phyloP scores from a whole-genome alignment of 768 basidiomycete genomes.

The Trametes sanguinea region DNA sequence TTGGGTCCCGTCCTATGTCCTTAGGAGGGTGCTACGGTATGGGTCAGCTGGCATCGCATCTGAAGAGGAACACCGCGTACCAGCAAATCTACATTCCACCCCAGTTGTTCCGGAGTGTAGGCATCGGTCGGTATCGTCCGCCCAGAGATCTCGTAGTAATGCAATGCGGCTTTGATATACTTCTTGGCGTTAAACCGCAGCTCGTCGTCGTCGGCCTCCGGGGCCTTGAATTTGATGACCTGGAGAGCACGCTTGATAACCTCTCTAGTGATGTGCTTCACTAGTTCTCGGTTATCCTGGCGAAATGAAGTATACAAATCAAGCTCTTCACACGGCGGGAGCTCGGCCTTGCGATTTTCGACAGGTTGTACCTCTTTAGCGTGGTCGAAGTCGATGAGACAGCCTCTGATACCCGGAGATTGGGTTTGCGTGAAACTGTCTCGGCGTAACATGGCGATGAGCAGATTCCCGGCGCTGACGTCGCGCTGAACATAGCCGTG shows the following conservation, averaged over 20 bases:
- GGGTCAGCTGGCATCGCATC: neutral
- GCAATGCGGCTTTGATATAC: neutral
- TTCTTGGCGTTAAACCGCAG: neutral
- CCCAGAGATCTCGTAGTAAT: neutral
- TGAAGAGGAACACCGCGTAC: neutral
- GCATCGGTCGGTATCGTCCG: neutral
- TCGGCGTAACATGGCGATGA: neutral
- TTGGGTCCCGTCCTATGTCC: neutral
- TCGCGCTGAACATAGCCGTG: neutral
- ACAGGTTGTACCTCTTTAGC: neutral
- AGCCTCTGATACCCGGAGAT: neutral
- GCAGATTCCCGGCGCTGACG: neutral
- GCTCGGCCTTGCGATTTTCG: neutral
- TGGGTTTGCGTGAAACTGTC: neutral
- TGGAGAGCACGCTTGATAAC: neutral
- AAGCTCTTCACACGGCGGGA: neutral
- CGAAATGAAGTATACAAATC: neutral
- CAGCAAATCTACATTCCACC: neutral
- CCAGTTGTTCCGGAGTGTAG: neutral
- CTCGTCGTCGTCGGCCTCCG: neutral
- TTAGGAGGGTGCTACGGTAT: neutral
- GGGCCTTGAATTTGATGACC: neutral
- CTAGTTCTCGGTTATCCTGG: neutral
- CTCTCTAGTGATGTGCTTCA: neutral
- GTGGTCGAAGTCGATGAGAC: neutral